Percentiles rank a stretch among this genome's conserved stretches.
phyloP scores from a whole-genome alignment of 805 yeast genomes.

The Yarrowia sp. region DNA sequence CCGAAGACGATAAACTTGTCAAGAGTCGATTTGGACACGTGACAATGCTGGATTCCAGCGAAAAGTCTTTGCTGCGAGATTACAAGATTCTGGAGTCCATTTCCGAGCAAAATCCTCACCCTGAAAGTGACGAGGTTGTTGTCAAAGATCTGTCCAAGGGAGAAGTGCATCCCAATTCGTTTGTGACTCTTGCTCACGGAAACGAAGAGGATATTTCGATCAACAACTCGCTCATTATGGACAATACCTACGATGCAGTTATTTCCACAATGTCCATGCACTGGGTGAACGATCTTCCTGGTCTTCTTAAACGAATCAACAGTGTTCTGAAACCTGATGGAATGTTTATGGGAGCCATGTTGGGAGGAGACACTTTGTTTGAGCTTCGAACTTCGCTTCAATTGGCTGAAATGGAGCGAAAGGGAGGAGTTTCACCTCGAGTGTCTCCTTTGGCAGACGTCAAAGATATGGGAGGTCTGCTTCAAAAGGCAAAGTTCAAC shows the following conservation, averaged over 20 bases:
- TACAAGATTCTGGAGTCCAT: neutral
- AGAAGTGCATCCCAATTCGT: constrained; percentile 38
- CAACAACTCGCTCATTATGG: constrained; percentile 37
- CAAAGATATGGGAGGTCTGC: constrained; percentile 66
- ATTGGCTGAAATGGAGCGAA: constrained; percentile 75
- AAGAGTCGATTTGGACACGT: constrained; percentile 51
- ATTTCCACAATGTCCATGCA: constrained; percentile 70
- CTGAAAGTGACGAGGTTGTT: no score
- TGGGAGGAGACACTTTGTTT: constrained; percentile 82
- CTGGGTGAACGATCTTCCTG: constrained; percentile 85
- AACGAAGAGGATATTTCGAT: constrained; percentile 57
- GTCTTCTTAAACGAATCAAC: constrained; percentile 53
- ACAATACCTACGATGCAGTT: constrained; percentile 62
- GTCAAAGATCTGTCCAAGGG: neutral
- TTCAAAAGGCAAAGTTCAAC: constrained; percentile 73
- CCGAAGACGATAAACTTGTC: constrained; percentile 53
- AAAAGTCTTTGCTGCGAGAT: constrained; percentile 53
- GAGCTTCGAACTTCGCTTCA: constrained; percentile 78
- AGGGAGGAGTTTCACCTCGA: constrained; percentile 76
- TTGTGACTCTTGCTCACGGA: constrained; percentile 43
- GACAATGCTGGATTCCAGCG: constrained; percentile 65
- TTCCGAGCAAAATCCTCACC: neutral
- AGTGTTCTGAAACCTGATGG: constrained; percentile 71
- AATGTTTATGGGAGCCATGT: constrained; percentile 72
- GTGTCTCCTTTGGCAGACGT: constrained; percentile 77